Evolutionary conservation across 768 basidiomycete species (phyloP).

Genomic region (Agaricus blazei): DNA sequence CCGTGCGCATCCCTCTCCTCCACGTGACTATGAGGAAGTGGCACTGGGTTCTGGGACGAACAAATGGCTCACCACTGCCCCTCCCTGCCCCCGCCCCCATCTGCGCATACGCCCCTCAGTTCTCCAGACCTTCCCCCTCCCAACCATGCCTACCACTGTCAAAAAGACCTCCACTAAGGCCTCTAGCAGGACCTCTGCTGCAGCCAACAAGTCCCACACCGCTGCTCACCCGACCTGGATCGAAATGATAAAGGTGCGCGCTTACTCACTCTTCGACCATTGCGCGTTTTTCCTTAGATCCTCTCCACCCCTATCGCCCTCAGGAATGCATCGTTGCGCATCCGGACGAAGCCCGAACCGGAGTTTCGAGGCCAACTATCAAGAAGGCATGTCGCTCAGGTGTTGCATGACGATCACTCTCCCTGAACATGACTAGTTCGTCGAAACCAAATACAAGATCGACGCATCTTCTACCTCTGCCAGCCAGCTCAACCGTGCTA

Average conservation of each 20-base stretch:
- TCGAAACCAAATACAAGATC: conserved; percentile 79
- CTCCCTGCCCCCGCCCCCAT: conserved; percentile 15
- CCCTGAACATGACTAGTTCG: conserved; percentile 45
- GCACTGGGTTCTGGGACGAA: conserved; percentile 19
- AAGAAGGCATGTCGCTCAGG: conserved; percentile 54
- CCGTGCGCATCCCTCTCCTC: conserved; percentile 21
- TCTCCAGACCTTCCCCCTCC: conserved; percentile 4
- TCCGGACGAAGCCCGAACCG: conserved; percentile 64
- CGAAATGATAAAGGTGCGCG: conserved; percentile 73
- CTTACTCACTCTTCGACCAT: conserved; percentile 7
- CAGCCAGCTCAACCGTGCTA: conserved; percentile 78
- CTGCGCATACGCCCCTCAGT: conserved; percentile 10
- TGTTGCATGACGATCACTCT: conserved; percentile 9
- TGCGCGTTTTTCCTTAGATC: conserved; percentile 22
- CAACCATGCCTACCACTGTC: conserved; percentile 21
- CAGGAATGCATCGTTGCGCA: conserved; percentile 71
- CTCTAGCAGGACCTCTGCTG: conserved; percentile 26
- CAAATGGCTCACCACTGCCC: conserved; percentile 17
- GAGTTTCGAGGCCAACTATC: conserved; percentile 78
- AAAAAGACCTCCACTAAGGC: conserved; percentile 38
- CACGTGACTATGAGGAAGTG: conserved; percentile 22
- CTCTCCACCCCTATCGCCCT: conserved; percentile 22
- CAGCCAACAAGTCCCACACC: conserved; percentile 31
- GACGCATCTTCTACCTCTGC: conserved; percentile 68
- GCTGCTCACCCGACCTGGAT: conserved; percentile 62